phyloP scores from a whole-genome alignment of 768 basidiomycete genomes.

The Dioszegia hungarica region DNA sequence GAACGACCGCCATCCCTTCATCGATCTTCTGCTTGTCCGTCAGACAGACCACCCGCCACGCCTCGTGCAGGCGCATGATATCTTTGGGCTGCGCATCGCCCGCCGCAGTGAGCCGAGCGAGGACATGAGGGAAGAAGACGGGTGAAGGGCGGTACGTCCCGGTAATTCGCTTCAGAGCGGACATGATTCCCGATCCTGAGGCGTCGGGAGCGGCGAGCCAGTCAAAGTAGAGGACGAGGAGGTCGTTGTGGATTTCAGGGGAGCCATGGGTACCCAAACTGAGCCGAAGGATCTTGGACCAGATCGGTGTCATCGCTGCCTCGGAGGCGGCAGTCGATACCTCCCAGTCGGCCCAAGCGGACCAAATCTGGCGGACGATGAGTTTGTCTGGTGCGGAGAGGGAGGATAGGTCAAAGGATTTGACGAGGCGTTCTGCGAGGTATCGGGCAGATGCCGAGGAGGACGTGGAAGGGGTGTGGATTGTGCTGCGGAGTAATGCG shows the following conservation, averaged over 20 bases:
- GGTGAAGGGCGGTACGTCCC: constrained; percentile 13
- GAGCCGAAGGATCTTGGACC: constrained; percentile 4
- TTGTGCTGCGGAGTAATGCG: background rate
- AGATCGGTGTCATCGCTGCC: background rate
- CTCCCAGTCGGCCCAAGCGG: constrained; percentile 4
- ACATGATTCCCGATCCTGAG: background rate
- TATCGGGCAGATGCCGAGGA: background rate
- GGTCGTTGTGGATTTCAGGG: constrained; percentile 10
- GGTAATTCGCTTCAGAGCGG: background rate
- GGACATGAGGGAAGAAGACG: constrained; percentile 16
- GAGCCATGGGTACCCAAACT: background rate
- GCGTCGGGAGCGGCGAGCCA: background rate
- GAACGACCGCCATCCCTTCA: constrained; percentile 17
- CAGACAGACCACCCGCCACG: constrained; percentile 19
- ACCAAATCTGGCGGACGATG: constrained; percentile 4
- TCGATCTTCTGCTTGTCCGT: constrained; percentile 19
- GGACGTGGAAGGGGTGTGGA: constrained; percentile 47
- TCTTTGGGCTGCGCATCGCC: background rate
- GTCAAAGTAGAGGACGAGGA: constrained; percentile 11
- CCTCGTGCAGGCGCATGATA: constrained; percentile 23
- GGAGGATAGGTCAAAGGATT: background rate
- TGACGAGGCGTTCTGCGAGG: background rate
- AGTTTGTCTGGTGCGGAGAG: background rate
- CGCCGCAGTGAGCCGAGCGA: constrained; percentile 7
- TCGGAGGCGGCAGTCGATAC: background rate